Evolutionary conservation across 2,329 filamentous ascomycete genomes (phyloP).

Genomic region (Hypoxylon sp.): DNA sequence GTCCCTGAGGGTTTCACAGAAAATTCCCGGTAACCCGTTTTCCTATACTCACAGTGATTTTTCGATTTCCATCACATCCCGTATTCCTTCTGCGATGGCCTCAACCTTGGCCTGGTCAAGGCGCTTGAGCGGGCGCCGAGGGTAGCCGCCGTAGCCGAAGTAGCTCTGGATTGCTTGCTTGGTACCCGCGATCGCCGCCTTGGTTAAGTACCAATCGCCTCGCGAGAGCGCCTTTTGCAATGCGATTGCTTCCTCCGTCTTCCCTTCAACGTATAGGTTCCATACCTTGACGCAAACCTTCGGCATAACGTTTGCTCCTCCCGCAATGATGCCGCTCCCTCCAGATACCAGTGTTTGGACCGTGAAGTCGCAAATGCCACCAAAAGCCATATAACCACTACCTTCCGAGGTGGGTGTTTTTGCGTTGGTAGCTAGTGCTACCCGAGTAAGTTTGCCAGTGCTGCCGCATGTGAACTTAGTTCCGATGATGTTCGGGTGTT

Average conservation of each 20-base stretch:
- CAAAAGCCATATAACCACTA: constrained; percentile 85
- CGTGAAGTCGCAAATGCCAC: constrained; percentile 90
- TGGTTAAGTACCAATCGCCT: constrained; percentile 87
- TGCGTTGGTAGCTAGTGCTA: constrained; percentile 79
- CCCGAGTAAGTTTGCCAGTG: constrained; percentile 88
- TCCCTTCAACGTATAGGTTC: constrained; percentile 80
- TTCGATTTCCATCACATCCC: constrained; percentile 77
- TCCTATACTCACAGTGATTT: constrained; percentile 64
- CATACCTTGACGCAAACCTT: constrained; percentile 85
- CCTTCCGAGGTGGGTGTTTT: constrained; percentile 73
- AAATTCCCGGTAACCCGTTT: constrained; percentile 45
- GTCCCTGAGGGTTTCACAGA: constrained; percentile 36
- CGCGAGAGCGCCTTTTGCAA: constrained; percentile 84
- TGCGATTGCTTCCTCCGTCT: constrained; percentile 80
- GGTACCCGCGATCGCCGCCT: constrained; percentile 86
- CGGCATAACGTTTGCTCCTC: constrained; percentile 87
- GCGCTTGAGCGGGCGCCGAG: constrained; percentile 79
- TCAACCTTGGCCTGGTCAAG: constrained; percentile 70
- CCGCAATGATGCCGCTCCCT: constrained; percentile 87
- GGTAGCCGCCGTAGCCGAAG: constrained; percentile 85
- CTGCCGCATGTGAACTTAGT: constrained; percentile 95
- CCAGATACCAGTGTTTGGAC: constrained; percentile 84
- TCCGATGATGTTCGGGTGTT: constrained; percentile 87
- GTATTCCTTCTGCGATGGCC: constrained; percentile 68
- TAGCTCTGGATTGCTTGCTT: constrained; percentile 86